phyloP scores from a whole-genome alignment of 2,329 filamentous ascomycete genomes.

The Fusarium algeriense region DNA sequence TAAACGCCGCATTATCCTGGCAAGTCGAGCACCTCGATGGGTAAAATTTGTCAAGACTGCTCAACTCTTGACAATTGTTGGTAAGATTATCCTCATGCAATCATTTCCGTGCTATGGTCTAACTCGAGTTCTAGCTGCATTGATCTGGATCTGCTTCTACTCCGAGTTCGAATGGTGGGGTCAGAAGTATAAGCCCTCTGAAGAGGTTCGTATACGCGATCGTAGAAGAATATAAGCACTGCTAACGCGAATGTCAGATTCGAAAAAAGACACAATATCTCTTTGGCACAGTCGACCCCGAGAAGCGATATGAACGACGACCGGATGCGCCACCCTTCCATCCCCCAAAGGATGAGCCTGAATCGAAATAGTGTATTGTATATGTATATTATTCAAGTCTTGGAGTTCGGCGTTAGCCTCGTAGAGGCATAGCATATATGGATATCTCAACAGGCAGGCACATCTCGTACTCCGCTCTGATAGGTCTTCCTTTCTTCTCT shows the following conservation, averaged over 20 bases:
- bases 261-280: constrained; percentile 54
- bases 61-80: constrained; percentile 70
- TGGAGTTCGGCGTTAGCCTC: constrained; percentile 49
- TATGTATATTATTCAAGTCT: constrained; percentile 45
- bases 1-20: constrained; percentile 75
- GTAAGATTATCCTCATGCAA: constrained; percentile 51
- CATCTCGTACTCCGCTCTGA: constrained; percentile 37
- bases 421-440: constrained; percentile 41
- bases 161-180: constrained; percentile 61
- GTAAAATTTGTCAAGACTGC: constrained; percentile 73
- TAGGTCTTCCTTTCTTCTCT: constrained; percentile 10
- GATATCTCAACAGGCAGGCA: constrained; percentile 38
- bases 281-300: constrained; percentile 57
- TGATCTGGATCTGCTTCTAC: constrained; percentile 57
- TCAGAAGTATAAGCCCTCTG: constrained; percentile 57
- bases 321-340: constrained; percentile 53
- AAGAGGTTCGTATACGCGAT: constrained; percentile 51
- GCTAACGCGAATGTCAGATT: constrained; percentile 48
- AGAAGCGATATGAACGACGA: constrained; percentile 58
- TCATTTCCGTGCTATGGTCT: constrained; percentile 7
- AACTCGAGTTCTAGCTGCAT: constrained; percentile 47
- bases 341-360: constrained; percentile 42
- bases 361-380: constrained; percentile 46
- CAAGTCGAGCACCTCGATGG: constrained; percentile 72
- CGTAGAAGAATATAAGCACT: neutral